Evolutionary conservation across 441 rosid genomes (phyloP), one percentile per base, ranked within the genome.

Genomic region (Gossypium trilobum): DNA sequence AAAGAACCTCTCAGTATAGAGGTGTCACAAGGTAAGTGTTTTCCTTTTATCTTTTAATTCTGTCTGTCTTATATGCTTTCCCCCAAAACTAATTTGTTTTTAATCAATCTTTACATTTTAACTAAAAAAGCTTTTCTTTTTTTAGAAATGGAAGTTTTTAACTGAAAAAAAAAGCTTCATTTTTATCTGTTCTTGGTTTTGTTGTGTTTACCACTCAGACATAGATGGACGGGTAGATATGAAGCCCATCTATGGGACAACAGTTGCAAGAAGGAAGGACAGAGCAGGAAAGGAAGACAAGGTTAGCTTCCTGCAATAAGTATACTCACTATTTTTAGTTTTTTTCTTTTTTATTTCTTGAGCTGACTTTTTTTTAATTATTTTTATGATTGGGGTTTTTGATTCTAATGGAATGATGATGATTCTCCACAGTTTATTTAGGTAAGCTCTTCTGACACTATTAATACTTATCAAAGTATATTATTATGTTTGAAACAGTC

Each of bases 241-340:
- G 99, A 95, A 87, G 99, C 99, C 25, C 99, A 92, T 84, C 85
- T 94, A 13, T 94, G 99, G 99, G 99, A 94, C 82, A 94, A 94
- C 70, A 95, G 97, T 82, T 91, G 95, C 83, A 95, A 95, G 93
- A 95, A 92, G 73, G 99, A 95, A 84, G 97, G 99, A 22, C 99
- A 95, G 14, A 95, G 93, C 82, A 89, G 99, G 83, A 95, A 92
- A 82, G 99, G 97, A 79, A 91, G 96, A 72, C 99, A 95, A 92
- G 99, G 97, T 80, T 77, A 67, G 79, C 36, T 14, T 27, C 44
- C 54, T 46, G 17, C 72, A 46, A 73, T 31, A 44, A 16, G 9
- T 61, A 46, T 39, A n/a, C 27, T 4, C 64, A 13, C 58, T 54
- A 68, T 68, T 68, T 72, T 62, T 59, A 5, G 14, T 25, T 68